Percentiles rank a stretch among this genome's conserved stretches.
phyloP scores from a whole-genome alignment of 352 stramenopile genomes.

The Pythium pyrilobum region DNA sequence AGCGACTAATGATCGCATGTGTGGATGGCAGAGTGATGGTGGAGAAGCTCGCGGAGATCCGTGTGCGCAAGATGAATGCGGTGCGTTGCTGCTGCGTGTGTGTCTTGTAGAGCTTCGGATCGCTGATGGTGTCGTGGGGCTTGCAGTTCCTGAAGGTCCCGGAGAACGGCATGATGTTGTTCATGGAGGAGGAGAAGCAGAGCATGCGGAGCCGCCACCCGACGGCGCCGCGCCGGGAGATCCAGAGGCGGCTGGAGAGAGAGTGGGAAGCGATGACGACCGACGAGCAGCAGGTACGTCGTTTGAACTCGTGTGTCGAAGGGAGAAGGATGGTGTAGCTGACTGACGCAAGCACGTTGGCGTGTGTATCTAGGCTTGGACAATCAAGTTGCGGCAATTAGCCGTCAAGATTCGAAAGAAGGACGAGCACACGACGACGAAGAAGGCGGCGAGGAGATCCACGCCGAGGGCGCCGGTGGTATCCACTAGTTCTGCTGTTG shows the following conservation, averaged over 20 bases:
- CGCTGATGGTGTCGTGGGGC: too few relatives aligned
- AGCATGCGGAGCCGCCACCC: constrained; percentile 21
- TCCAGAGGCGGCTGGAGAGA: constrained; percentile 12
- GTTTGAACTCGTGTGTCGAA: not conserved
- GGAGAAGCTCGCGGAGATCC: constrained; percentile 41
- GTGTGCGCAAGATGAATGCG: constrained; percentile 35
- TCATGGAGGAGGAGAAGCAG: constrained; percentile 25
- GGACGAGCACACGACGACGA: too few relatives aligned
- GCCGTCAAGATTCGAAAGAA: too few relatives aligned
- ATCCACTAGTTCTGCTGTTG: not conserved
- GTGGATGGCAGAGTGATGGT: constrained; percentile 29
- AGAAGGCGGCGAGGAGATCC: not conserved
- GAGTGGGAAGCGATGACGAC: constrained; percentile 26
- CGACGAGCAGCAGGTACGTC: constrained; percentile 29
- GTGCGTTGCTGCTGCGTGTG: constrained; percentile 13
- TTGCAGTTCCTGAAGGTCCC: constrained; percentile 31
- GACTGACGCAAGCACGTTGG: not conserved
- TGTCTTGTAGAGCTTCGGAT: not conserved
- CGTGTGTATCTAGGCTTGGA: not conserved
- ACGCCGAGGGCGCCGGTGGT: not conserved
- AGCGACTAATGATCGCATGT: not conserved
- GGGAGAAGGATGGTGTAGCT: not conserved
- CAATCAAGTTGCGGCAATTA: too few relatives aligned
- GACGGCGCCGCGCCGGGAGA: constrained; percentile 22
- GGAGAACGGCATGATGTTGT: constrained; percentile 28